phyloP scores from a whole-genome alignment of 164 flowering plant species.

The Sextonia rubra region DNA sequence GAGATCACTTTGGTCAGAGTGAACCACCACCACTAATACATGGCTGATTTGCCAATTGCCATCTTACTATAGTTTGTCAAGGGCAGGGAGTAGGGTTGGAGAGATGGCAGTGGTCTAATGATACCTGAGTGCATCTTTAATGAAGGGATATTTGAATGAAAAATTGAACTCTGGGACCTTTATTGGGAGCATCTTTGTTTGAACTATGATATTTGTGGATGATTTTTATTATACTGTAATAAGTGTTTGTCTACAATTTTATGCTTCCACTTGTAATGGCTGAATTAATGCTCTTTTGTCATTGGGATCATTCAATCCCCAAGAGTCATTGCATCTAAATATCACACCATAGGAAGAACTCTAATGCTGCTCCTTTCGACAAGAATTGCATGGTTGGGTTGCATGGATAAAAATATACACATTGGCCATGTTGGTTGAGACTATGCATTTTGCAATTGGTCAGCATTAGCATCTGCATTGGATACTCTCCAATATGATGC shows the following conservation, averaged over 20 bases:
- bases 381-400: not conserved
- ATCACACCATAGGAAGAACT: not conserved
- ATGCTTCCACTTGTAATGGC: not conserved
- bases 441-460: too few relatives aligned
- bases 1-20: too few relatives aligned
- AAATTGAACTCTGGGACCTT: not conserved
- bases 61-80: too few relatives aligned
- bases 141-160: not conserved
- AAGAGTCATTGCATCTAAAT: not conserved
- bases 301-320: not conserved
- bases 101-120: not conserved
- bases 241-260: not conserved
- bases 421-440: too few relatives aligned
- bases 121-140: not conserved
- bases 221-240: not conserved
- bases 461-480: too few relatives aligned
- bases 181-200: too few relatives aligned
- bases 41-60: too few relatives aligned
- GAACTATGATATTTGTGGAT: too few relatives aligned
- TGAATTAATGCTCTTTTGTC: not conserved
- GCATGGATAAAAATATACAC: too few relatives aligned
- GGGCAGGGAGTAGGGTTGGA: too few relatives aligned
- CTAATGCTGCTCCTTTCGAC: not conserved
- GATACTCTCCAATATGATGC: too few relatives aligned
- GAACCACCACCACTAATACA: too few relatives aligned